Base-by-base conservation (phyloP, 345 rosid species). In the Conringia planisiliqua region DNA sequence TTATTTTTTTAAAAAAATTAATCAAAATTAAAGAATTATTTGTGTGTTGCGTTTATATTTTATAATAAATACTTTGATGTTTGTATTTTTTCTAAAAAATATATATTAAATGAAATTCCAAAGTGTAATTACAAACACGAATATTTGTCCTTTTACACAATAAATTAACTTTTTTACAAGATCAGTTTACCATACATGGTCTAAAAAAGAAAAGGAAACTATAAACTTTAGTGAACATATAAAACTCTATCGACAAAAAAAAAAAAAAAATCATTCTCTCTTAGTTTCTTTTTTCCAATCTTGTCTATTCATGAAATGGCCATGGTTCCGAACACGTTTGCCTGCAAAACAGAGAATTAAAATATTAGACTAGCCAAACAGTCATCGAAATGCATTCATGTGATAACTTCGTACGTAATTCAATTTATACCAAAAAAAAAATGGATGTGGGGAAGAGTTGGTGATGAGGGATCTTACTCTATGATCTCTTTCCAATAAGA, bases 401-500 rank as follows among this genome's bases (percentile, higher is more conserved):
- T 22, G 52, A n/a, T 10, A 40, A 51, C 42, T 38, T 22, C 24
- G 24, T 22, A 62, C 2, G 2, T 20, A 4, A 47, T 36, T 57
- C 12, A 51, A 18, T 66, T 18, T 35, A 57, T 27, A 4, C 16
- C 1, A 22, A n/a, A 16, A 36, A 35, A 29, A 3, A 26, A 16
- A 6, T n/a, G 9, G 12, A 13, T 27, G 38, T 10, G 24, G 22
- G 7, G 30, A 13, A 30, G 14, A 22, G 20, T 51, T 51, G 9
- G 4, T 40, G 29, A 68, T 2, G 24, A 7, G 10, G 20, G 12
- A 36, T 58, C 85, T 82, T 85, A 88, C 93, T 86, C 86, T 43
- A 86, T 76, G 43, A 86, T 79, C 1, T 85, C 85, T 78, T 61
- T 85, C 93, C 93, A 88, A 74, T 82, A 85, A 50, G 79, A 79